phyloP scores from a whole-genome alignment of 2,329 filamentous ascomycete species.

The Cyclaneusma minus region DNA sequence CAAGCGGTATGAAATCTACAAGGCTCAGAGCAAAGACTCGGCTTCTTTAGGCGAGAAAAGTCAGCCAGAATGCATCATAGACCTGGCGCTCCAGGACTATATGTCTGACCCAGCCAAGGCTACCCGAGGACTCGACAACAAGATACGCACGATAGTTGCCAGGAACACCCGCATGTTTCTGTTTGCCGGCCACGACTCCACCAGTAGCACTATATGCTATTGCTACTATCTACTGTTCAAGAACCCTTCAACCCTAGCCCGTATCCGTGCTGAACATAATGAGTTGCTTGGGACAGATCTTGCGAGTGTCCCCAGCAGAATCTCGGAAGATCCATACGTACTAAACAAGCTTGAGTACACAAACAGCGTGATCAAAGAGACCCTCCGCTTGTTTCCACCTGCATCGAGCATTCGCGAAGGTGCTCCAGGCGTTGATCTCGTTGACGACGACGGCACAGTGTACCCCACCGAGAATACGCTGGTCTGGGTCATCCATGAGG shows the following conservation, averaged over 20 bases:
- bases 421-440: too few species aligned
- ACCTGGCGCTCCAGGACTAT: conserved; percentile 8
- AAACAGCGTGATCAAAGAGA: conserved; percentile 12
- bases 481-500: conserved; percentile 1
- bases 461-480: conserved; percentile 1
- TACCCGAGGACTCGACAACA: too few species aligned
- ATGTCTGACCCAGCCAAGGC: conserved; percentile 1
- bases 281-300: conserved; percentile 10
- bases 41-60: too few species aligned
- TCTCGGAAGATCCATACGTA: conserved; percentile 7
- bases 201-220: too few species aligned
- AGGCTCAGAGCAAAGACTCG: conserved; percentile 2
- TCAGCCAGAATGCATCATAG: conserved; percentile 7
- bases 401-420: conserved; percentile 4
- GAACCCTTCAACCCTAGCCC: too few species aligned
- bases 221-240: too few species aligned
- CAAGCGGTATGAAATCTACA: conserved; percentile 6
- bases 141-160: too few species aligned
- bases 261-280: conserved; percentile 10
- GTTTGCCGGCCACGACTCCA: too few species aligned
- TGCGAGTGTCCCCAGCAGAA: conserved; percentile 1
- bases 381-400: conserved; percentile 9
- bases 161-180: too few species aligned
- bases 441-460: neutral
- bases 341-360: conserved; percentile 10